These are phyloP conservation scores for Coemansia erecta DNA, from an alignment of 192 early-diverging fungal genomes.

Conservation along the genomic window DNA sequence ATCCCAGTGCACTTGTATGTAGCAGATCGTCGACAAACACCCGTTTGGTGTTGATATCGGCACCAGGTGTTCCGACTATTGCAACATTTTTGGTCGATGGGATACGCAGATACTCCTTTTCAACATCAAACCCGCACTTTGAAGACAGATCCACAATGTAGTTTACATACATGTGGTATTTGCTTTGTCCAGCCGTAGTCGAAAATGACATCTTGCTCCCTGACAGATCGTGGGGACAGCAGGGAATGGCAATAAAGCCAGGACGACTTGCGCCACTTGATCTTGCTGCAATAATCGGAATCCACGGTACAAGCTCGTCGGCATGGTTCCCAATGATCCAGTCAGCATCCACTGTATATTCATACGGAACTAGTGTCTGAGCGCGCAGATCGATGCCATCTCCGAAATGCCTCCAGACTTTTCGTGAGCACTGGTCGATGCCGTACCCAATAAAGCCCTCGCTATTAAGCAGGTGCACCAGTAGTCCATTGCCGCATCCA, in stretches of 20 bases:
- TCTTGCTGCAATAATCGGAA: slow-evolving; percentile 70
- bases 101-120: slow-evolving; percentile 69
- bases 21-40: slow-evolving; percentile 4
- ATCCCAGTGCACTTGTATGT: slow-evolving; percentile 13
- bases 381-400: slow-evolving; percentile 47
- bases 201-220: slow-evolving; percentile 59
- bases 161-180: slow-evolving; percentile 67
- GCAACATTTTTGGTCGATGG: slow-evolving; percentile 82
- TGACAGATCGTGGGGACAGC: slow-evolving; percentile 74
- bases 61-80: slow-evolving; percentile 57
- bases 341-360: slow-evolving; percentile 29
- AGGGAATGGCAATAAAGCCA: slow-evolving; percentile 76
- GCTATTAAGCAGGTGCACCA: slow-evolving; percentile 67
- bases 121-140: slow-evolving; percentile 59
- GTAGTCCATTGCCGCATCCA: slow-evolving; percentile 83
- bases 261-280: slow-evolving; percentile 1
- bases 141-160: slow-evolving; percentile 57
- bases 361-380: slow-evolving; percentile 55
- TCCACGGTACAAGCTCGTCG: slow-evolving; percentile 84
- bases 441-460: slow-evolving; percentile 75
- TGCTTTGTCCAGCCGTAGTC: slow-evolving; percentile 51
- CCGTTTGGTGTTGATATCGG: not conserved
- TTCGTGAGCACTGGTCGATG: slow-evolving; percentile 71
- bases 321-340: slow-evolving; percentile 91
- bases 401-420: slow-evolving; percentile 69